Conservation (phyloP, 345 rosid species). For the Firmiana major region DNA sequence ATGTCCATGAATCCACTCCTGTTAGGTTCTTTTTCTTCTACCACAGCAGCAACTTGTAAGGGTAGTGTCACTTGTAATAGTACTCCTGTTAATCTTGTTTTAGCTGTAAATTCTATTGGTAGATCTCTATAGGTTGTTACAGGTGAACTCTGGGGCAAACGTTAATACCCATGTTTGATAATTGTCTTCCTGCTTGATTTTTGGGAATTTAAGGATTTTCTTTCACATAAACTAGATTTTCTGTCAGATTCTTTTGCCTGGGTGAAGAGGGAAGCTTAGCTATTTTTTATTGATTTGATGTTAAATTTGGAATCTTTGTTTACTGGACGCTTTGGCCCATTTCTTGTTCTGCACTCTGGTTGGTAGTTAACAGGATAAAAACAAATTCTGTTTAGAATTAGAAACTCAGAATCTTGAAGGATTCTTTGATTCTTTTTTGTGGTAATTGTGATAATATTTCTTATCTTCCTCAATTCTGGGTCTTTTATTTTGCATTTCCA, state of each 20-base stretch:
- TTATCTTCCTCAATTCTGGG: constrained; percentile 28
- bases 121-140: constrained; percentile 18
- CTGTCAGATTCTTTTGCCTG: constrained; percentile 32
- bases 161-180: constrained; percentile 18
- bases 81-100: neutral
- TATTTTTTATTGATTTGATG: constrained; percentile 16
- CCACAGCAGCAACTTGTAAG: neutral
- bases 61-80: neutral
- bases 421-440: constrained; percentile 33
- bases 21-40: constrained; percentile 23
- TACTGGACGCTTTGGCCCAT: constrained; percentile 19
- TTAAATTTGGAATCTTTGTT: constrained; percentile 32
- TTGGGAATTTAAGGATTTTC: constrained; percentile 17
- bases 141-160: constrained; percentile 27
- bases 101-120: constrained; percentile 1
- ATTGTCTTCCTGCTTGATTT: constrained; percentile 20
- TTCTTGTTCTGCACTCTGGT: constrained; percentile 35
- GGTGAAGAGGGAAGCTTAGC: neutral
- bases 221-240: constrained; percentile 18
- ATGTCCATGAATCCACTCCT: constrained; percentile 29
- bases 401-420: constrained; percentile 33
- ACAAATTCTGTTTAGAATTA: constrained; percentile 33
- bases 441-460: constrained; percentile 17
- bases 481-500: constrained; percentile 23
- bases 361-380: constrained; percentile 29